A percentile compares a stretch with the other conserved stretches of the same genome.
Evolutionary conservation across 164 flowering plant genomes (phyloP).

Genomic region (Tetracentron sinense): DNA sequence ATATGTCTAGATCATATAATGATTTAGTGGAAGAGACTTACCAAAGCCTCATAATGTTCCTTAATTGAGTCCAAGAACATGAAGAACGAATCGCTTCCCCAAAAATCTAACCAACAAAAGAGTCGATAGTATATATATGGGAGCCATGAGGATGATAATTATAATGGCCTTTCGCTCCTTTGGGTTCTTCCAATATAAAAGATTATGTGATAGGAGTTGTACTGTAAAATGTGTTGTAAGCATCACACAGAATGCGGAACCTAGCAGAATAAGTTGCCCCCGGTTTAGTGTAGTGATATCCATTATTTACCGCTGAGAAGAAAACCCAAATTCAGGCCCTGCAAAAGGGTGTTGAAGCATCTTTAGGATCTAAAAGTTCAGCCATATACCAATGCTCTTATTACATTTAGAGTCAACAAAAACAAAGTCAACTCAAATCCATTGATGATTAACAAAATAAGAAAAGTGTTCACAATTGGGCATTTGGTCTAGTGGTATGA

Average conservation of each 20-base stretch:
- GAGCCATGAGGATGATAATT: constrained; percentile 88
- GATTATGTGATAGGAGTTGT: constrained; percentile 84
- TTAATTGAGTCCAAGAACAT: constrained; percentile 76
- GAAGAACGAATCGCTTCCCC: constrained; percentile 83
- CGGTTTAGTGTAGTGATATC: constrained; percentile 54
- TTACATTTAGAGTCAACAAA: too few species aligned
- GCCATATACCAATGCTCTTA: background rate
- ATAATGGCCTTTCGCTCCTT: constrained; percentile 94
- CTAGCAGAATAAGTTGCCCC: constrained; percentile 59
- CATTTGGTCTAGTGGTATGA: constrained; percentile 87
- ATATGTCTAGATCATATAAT: background rate
- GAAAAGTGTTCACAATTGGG: too few species aligned
- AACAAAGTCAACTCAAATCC: too few species aligned
- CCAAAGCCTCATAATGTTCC: constrained; percentile 95
- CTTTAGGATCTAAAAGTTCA: background rate
- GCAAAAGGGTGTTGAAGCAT: constrained; percentile 17
- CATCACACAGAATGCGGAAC: constrained; percentile 57
- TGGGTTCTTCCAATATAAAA: constrained; percentile 94
- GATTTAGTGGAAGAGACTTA: constrained; percentile 23
- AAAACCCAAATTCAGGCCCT: constrained; percentile 12
- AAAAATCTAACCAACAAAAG: constrained; percentile 80
- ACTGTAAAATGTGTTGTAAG: constrained; percentile 72
- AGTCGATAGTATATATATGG: constrained; percentile 76
- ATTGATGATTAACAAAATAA: too few species aligned
- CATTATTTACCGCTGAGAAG: constrained; percentile 22